Percentiles rank a stretch among this genome's conserved stretches.
These are phyloP conservation scores for Torulaspora quercuum DNA, from an alignment of 805 yeast genomes.

Conservation along the genomic window DNA sequence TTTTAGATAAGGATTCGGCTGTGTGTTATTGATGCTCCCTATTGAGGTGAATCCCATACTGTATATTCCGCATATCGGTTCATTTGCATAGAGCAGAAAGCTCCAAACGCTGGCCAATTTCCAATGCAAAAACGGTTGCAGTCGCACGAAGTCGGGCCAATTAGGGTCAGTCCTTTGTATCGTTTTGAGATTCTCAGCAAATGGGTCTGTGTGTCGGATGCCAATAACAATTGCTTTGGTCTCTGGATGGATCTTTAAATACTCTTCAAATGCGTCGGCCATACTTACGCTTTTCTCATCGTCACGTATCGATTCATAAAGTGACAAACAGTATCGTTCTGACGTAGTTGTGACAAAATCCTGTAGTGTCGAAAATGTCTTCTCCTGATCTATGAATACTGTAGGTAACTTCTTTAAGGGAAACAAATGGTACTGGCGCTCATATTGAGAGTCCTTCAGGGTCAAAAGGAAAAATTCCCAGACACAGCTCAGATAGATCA, in stretches of 20 bases:
- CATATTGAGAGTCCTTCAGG: slow-evolving; percentile 26
- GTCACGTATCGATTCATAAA: slow-evolving; percentile 37
- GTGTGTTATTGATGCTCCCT: slow-evolving; percentile 73
- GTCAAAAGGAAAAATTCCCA: slow-evolving; percentile 28
- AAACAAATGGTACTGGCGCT: slow-evolving; percentile 22
- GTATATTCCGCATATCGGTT: slow-evolving; percentile 72
- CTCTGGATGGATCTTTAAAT: slow-evolving; percentile 48
- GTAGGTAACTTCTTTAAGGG: slow-evolving; percentile 38
- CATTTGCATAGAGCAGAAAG: slow-evolving; percentile 56
- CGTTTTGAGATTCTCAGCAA: slow-evolving; percentile 53
- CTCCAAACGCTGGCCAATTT: slow-evolving; percentile 80
- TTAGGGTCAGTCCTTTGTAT: slow-evolving; percentile 79
- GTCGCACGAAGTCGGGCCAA: slow-evolving; percentile 84
- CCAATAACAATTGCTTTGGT: slow-evolving; percentile 84
- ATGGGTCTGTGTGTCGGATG: slow-evolving; percentile 84
- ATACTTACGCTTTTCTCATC: slow-evolving; percentile 38
- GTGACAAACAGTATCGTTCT: slow-evolving; percentile 50
- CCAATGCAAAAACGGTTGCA: slow-evolving; percentile 92
- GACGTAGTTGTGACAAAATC: slow-evolving; percentile 59
- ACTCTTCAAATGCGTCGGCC: slow-evolving; percentile 67
- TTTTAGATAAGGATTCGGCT: slow-evolving; percentile 61
- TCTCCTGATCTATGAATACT: slow-evolving; percentile 73
- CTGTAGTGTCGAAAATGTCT: slow-evolving; percentile 67
- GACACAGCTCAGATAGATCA: slow-evolving; percentile 62
- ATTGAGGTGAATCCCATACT: slow-evolving; percentile 85